Conservation (phyloP, 352 stramenopile genomes). For the Peronosclerospora sorghi region DNA sequence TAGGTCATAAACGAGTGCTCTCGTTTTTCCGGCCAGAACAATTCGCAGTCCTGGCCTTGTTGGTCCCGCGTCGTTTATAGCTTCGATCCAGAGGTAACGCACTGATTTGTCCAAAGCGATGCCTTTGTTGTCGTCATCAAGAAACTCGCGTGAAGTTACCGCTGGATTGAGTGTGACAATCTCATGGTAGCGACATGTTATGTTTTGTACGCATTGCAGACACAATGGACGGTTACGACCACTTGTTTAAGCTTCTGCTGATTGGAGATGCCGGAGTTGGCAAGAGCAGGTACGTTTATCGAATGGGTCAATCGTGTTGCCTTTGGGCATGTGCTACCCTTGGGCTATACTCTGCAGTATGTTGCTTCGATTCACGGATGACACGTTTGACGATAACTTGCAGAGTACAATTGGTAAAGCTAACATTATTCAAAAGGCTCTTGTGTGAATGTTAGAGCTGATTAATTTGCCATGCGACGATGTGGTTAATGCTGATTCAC, state of each 20-base stretch:
- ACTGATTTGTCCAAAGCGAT: too few species aligned
- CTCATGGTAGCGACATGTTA: too few species aligned
- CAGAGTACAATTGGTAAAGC: constrained; percentile 93
- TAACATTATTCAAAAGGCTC: not conserved
- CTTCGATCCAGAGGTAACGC: too few species aligned
- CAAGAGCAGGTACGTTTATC: constrained; percentile 91
- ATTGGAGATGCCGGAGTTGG: constrained; percentile 96
- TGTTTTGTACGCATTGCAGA: too few species aligned
- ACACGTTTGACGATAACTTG: constrained; percentile 96
- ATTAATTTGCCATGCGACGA: too few species aligned
- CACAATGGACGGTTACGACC: constrained; percentile 87
- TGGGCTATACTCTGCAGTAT: constrained; percentile 58
- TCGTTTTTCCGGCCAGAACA: too few species aligned
- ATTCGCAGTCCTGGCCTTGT: too few species aligned
- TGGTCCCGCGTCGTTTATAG: too few species aligned
- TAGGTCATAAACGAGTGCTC: too few species aligned
- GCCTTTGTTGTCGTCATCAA: too few species aligned
- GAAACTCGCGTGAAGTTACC: too few species aligned
- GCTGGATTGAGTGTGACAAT: too few species aligned
- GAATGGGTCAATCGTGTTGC: not conserved
- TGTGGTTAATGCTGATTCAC: not conserved
- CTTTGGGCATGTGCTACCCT: constrained; percentile 47
- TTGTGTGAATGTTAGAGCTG: not conserved
- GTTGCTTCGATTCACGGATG: constrained; percentile 96
- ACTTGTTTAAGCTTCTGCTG: constrained; percentile 97